Base-by-base conservation (phyloP, 345 rosid species). In the Gossypium bickii region DNA sequence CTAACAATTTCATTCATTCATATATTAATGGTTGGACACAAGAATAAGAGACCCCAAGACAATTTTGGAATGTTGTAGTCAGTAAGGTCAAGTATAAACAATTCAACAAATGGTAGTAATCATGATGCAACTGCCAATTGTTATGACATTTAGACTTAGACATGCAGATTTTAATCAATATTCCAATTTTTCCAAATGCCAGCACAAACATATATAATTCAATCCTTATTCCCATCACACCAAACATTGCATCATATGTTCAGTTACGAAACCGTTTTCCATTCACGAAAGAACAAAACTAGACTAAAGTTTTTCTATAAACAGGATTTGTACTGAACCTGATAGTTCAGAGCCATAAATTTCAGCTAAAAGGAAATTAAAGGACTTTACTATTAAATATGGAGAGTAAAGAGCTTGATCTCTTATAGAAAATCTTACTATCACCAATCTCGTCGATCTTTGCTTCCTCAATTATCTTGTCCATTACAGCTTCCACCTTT, bases 391-490 rank as follows among this genome's bases (percentile, higher is more conserved):
- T 52, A 57, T 34, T 41, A 70, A n/a, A 11, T 1, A 17, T 47
- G 9, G 9, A 57, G 72, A 47, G 29, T 10, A 9, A 9, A 65
- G 62, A 43, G 17, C 52, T 25, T 12, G 12, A 73, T 48, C 43
- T 18, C 86, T 78, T 84, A 88, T 89, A 57, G 25, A 94, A 94
- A 76, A 94, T 92, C 81, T 94, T 94, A 79, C 94, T 94, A 52
- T 92, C 97, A 25, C 98, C 98, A 75, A 92, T 90, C 86, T 93
- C 96, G 76, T 97, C 96, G 0, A 93, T 92, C 74, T 91, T 87
- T 58, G 93, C 90, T 82, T 86, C 92, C 78, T 87, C 89, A 25
- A 90, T 85, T 66, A 93, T 87, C 61, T 87, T 88, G 60, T 77
- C 84, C 78, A 89, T 84, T 55, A 92, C 97, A n/a, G 81, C 89